A percentile compares a stretch with the other conserved stretches of the same genome.
Evolutionary conservation across 2,329 filamentous ascomycete species (phyloP).

Genomic region (Cladorrhinum sp.): DNA sequence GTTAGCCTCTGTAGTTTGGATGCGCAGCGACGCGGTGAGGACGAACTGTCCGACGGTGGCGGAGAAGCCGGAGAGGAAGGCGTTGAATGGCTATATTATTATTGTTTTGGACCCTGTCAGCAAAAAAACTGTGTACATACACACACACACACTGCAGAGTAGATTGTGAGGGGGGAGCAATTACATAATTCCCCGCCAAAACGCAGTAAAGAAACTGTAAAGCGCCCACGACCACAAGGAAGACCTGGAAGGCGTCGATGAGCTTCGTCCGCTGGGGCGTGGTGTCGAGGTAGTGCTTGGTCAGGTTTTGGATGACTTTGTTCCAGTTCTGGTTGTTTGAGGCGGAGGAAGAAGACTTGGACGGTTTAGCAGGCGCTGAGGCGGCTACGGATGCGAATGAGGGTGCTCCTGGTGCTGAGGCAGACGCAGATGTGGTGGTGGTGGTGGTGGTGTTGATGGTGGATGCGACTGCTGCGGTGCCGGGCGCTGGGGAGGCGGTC

Average conservation of each 20-base stretch:
- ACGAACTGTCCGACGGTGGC: constrained; percentile 97
- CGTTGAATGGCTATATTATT: constrained; percentile 75
- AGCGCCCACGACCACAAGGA: constrained; percentile 79
- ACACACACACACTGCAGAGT: neutral
- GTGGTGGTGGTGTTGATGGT: too few relatives aligned
- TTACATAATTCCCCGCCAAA: constrained; percentile 88
- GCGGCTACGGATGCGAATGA: constrained; percentile 18
- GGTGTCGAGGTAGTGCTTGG: constrained; percentile 71
- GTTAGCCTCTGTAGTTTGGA: constrained; percentile 86
- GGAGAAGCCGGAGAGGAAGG: constrained; percentile 92
- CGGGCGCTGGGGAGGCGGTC: neutral
- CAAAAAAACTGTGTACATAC: too few relatives aligned
- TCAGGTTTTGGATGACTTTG: constrained; percentile 67
- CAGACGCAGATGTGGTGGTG: neutral
- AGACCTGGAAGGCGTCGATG: constrained; percentile 85
- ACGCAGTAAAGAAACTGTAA: constrained; percentile 93
- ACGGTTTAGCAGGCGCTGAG: constrained; percentile 17
- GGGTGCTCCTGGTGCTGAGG: constrained; percentile 18
- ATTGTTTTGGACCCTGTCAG: too few relatives aligned
- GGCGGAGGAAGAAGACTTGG: constrained; percentile 4
- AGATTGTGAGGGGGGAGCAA: constrained; percentile 36
- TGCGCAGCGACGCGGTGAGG: constrained; percentile 78
- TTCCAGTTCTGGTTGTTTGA: constrained; percentile 38
- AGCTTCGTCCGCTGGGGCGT: constrained; percentile 92
- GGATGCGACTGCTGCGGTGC: neutral